Evolutionary conservation across 257 asterid genomes (phyloP).

Genomic region (Scutellaria baicalensis): DNA sequence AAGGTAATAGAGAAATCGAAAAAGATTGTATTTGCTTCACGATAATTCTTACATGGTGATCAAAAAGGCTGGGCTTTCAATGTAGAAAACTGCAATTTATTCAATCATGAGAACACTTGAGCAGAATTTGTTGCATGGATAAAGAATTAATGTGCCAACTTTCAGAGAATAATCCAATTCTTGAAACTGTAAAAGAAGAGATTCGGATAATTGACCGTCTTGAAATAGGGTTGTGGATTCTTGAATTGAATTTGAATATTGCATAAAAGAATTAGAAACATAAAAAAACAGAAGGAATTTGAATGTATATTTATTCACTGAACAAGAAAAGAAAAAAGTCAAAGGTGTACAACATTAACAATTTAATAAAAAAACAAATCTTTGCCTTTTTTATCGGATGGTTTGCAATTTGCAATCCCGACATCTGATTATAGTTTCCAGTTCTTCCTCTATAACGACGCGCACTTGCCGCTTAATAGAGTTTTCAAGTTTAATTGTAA

Average conservation of each 20-base stretch:
- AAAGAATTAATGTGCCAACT: background rate
- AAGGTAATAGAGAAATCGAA: too few species aligned
- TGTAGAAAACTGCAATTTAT: background rate
- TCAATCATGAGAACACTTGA: conserved; percentile 15
- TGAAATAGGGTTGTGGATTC: background rate
- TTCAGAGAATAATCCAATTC: conserved; percentile 3
- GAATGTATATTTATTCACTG: background rate
- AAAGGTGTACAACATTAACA: background rate
- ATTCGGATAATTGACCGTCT: background rate
- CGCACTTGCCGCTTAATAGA: background rate
- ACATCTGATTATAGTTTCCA: too few species aligned
- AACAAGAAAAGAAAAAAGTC: background rate
- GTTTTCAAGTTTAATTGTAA: too few species aligned
- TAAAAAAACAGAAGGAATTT: background rate
- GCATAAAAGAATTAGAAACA: too few species aligned
- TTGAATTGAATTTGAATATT: background rate
- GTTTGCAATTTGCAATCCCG: too few species aligned
- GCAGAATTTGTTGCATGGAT: conserved; percentile 25
- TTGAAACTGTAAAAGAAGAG: background rate
- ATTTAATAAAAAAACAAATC: too few species aligned
- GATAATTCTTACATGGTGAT: conserved; percentile 17
- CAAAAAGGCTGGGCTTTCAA: conserved; percentile 1
- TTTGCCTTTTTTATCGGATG: too few species aligned
- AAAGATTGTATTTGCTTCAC: too few species aligned
- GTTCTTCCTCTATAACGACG: background rate